Evolutionary conservation across 129 eudicot genomes (phyloP).

Genomic region (Calendula officinalis): DNA sequence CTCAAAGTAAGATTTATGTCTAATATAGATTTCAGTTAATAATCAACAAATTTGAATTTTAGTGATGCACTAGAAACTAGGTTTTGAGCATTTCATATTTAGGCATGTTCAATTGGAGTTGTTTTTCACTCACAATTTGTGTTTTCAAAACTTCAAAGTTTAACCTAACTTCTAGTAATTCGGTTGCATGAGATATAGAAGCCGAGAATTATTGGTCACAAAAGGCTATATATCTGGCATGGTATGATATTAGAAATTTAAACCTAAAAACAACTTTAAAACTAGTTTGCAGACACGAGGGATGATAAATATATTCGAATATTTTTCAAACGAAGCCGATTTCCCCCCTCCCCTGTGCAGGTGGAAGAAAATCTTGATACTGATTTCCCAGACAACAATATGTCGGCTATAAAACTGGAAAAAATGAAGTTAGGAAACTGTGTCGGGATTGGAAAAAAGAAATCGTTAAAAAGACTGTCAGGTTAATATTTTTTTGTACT

Average conservation of each 20-base stretch:
- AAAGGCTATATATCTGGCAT: too few species aligned
- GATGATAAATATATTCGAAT: too few species aligned
- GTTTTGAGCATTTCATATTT: not conserved
- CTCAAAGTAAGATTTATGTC: not conserved
- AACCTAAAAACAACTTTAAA: too few species aligned
- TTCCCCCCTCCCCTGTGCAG: too few species aligned
- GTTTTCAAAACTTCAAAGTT: too few species aligned
- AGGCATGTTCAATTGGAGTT: conserved; percentile 6
- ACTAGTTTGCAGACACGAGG: too few species aligned
- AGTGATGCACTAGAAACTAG: conserved; percentile 8
- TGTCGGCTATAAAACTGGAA: conserved; percentile 22
- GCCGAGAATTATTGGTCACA: too few species aligned
- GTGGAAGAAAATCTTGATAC: conserved; percentile 31
- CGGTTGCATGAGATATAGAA: too few species aligned
- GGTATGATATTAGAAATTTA: too few species aligned
- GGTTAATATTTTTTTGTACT: conserved; percentile 36
- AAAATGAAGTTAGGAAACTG: conserved; percentile 27
- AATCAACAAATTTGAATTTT: not conserved
- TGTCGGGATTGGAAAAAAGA: conserved; percentile 31
- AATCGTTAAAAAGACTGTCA: conserved; percentile 32
- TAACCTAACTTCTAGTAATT: too few species aligned
- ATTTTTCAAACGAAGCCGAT: not conserved
- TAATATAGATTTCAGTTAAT: not conserved
- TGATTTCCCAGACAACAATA: conserved; percentile 18
- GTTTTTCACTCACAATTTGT: conserved; percentile 17